A percentile compares a stretch with the other conserved stretches of the same genome.
These are phyloP conservation scores for Dactylonectria estremocensis DNA, from an alignment of 2,329 filamentous ascomycete species.

Conservation along the genomic window DNA sequence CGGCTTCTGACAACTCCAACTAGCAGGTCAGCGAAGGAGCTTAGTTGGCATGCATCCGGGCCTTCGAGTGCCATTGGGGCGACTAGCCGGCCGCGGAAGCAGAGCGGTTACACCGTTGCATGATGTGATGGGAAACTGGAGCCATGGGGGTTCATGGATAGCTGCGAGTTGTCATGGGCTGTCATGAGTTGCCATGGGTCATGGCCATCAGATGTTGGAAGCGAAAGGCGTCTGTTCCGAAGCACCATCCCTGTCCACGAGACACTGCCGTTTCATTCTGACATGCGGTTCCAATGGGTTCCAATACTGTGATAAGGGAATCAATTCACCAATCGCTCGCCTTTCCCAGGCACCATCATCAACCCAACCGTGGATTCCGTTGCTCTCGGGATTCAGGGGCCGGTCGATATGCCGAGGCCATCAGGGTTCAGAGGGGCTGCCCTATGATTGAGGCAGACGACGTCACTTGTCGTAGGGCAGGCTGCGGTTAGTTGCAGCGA, in stretches of 20 bases:
- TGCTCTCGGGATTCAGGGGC: background rate
- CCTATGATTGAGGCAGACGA: slow-evolving; percentile 30
- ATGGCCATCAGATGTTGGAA: background rate
- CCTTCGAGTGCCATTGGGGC: slow-evolving; percentile 35
- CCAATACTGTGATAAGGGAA: slow-evolving; percentile 1
- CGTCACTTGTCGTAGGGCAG: slow-evolving; percentile 37
- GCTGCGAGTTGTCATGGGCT: background rate
- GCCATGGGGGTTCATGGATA: background rate
- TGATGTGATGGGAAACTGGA: slow-evolving; percentile 14
- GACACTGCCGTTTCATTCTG: slow-evolving; percentile 24
- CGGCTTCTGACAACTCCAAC: slow-evolving; percentile 7
- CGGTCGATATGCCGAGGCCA: slow-evolving; percentile 2
- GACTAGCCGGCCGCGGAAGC: slow-evolving; percentile 18
- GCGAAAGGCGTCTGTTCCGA: background rate
- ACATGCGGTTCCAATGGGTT: slow-evolving; percentile 10
- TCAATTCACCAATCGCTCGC: background rate
- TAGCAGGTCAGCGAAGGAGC: slow-evolving; percentile 1
- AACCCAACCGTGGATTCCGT: background rate
- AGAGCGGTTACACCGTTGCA: slow-evolving; percentile 21
- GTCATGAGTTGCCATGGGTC: background rate
- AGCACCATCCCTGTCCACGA: background rate
- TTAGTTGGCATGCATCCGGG: slow-evolving; percentile 41
- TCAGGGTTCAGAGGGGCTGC: background rate
- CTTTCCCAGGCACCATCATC: background rate
- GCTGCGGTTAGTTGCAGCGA: background rate